A percentile compares a stretch with the other conserved stretches of the same genome.
Evolutionary conservation across 2,329 filamentous ascomycete genomes (phyloP).

Genomic region (Tolypocladium cylindrosporum): DNA sequence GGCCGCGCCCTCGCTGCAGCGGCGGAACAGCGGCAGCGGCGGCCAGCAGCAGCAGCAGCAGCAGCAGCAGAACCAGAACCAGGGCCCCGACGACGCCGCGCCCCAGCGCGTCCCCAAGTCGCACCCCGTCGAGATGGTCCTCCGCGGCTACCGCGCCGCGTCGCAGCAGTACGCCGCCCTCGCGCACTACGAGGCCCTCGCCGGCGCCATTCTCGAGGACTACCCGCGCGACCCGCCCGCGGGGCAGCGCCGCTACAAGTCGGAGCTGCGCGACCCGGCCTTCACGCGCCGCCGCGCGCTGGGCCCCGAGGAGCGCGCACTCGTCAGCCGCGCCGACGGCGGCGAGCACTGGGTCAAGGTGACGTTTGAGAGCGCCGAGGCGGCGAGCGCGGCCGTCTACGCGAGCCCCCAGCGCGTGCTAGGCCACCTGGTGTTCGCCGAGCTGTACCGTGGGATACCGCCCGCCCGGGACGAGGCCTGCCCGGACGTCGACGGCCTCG

Average conservation of each 20-base stretch:
- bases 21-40: constrained; percentile 23
- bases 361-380: constrained; percentile 65
- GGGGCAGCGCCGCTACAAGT: constrained; percentile 59
- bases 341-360: constrained; percentile 90
- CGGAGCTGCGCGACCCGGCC: constrained; percentile 63
- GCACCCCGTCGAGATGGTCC: constrained; percentile 62
- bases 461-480: constrained; percentile 56
- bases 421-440: constrained; percentile 60
- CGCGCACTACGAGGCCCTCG: constrained; percentile 78
- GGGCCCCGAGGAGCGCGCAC: constrained; percentile 61
- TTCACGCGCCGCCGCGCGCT: constrained; percentile 56
- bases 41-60: constrained; percentile 16
- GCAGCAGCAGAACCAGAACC: constrained; percentile 20
- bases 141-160: constrained; percentile 65
- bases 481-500: constrained; percentile 36
- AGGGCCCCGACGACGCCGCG: constrained; percentile 27
- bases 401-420: constrained; percentile 63
- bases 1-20: constrained; percentile 17
- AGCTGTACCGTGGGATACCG: constrained; percentile 56
- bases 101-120: constrained; percentile 24
- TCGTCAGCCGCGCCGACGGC: constrained; percentile 72
- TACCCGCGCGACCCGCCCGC: constrained; percentile 78
- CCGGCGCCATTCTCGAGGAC: constrained; percentile 82
- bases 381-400: constrained; percentile 59
- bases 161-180: constrained; percentile 76